These are phyloP conservation scores for Alliaria petiolata DNA, from an alignment of 345 rosid species.

Conservation along the genomic window DNA sequence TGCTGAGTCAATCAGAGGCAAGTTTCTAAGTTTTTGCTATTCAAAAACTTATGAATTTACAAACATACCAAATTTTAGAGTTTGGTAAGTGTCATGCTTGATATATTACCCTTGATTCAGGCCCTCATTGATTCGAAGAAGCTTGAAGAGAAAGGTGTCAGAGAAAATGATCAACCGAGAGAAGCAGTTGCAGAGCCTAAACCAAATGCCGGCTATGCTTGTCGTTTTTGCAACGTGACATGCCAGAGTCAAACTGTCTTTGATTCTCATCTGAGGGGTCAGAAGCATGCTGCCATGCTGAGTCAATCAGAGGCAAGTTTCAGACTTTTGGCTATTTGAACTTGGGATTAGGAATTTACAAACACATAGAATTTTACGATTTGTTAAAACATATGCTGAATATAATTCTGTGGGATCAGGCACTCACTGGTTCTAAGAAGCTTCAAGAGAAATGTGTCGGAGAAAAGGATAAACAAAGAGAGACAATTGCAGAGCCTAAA, in stretches of 20 bases:
- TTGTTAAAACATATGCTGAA: too few relatives aligned
- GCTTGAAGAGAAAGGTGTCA: conserved; percentile 39
- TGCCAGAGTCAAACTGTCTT: too few relatives aligned
- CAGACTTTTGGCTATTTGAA: too few relatives aligned
- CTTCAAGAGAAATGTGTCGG: conserved; percentile 38
- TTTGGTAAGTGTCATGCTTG: neutral
- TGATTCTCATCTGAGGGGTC: too few relatives aligned
- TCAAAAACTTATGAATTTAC: conserved; percentile 1
- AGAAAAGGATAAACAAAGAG: conserved; percentile 37
- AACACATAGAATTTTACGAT: too few relatives aligned
- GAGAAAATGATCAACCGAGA: conserved; percentile 37
- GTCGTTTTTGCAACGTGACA: too few relatives aligned
- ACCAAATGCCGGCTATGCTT: too few relatives aligned
- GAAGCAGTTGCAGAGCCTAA: conserved; percentile 38
- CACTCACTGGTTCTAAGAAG: conserved; percentile 44
- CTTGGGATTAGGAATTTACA: neutral
- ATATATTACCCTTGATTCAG: conserved; percentile 43
- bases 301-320: too few relatives aligned
- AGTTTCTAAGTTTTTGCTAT: conserved; percentile 32
- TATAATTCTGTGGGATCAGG: conserved; percentile 46
- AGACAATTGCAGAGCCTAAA: conserved; percentile 37
- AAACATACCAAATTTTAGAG: too few relatives aligned
- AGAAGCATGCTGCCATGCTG: too few relatives aligned
- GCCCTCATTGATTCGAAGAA: conserved; percentile 44
- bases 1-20: conserved; percentile 7